phyloP scores from a whole-genome alignment of 257 asterid genomes.

The Eustoma russellianum region DNA sequence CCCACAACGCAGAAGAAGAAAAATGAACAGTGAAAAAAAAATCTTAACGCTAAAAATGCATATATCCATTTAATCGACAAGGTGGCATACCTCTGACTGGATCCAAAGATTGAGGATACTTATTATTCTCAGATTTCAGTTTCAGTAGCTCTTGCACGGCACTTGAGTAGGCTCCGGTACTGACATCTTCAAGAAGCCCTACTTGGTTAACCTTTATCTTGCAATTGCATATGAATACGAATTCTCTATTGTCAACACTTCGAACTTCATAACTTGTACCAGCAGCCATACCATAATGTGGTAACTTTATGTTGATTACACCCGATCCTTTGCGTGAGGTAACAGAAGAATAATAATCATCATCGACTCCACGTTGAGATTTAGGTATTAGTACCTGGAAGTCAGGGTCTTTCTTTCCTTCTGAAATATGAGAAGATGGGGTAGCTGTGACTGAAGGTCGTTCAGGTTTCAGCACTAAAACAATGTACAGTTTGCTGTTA shows the following conservation, averaged over 20 bases:
- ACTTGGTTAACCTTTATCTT: conserved; percentile 72
- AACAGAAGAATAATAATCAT: conserved; percentile 65
- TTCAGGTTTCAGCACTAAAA: conserved; percentile 77
- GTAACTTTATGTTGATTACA: conserved; percentile 57
- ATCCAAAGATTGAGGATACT: conserved; percentile 85
- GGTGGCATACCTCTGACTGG: conserved; percentile 64
- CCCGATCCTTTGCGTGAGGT: conserved; percentile 83
- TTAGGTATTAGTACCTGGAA: conserved; percentile 77
- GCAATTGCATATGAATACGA: conserved; percentile 62
- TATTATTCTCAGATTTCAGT: conserved; percentile 69
- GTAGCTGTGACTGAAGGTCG: conserved; percentile 36
- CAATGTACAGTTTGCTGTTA: conserved; percentile 62
- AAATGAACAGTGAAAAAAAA: neutral
- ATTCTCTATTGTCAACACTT: conserved; percentile 55
- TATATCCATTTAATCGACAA: neutral
- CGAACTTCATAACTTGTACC: conserved; percentile 85
- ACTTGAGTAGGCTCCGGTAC: conserved; percentile 71
- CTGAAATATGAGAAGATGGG: conserved; percentile 24
- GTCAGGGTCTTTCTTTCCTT: conserved; percentile 35
- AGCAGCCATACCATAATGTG: conserved; percentile 73
- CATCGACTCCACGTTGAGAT: conserved; percentile 85
- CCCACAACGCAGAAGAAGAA: neutral
- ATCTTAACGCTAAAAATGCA: neutral
- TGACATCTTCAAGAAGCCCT: conserved; percentile 87
- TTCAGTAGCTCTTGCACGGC: conserved; percentile 65